Base-by-base conservation (phyloP, 1,139 yeast species). In the Sugiyamaella paludigena region DNA sequence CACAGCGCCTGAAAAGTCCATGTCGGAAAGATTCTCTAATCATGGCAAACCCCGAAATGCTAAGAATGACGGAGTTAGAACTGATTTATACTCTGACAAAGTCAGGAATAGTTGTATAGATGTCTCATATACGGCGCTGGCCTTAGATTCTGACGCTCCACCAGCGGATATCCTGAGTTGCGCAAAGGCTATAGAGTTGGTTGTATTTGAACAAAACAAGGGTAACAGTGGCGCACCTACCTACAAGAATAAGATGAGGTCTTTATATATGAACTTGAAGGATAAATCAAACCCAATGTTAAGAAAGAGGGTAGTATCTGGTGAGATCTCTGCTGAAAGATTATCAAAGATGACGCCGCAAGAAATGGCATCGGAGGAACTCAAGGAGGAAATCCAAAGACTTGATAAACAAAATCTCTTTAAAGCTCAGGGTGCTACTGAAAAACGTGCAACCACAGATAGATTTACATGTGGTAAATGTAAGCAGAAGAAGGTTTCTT, bases 341-440 rank as follows among this genome's bases (percentile, higher is more conserved):
- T 79, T 92, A 58, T 84, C 85, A 48, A 78, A 71, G 38, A 91
- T 94, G 95, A 74, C 83, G 32, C 95, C 97, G 8, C 88, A 84
- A 63, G 98, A 92, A 58, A 78, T 92, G 83, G 98, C 98, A 0
- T 95, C 97, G 2, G 76, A 71, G 44, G 97, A 88, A 63, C 78
- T 92, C 58, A 87, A 86, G 70, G 80, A 85, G 66, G 95, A 89
- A 65, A 77, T 91, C 58, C 94, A 89, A 62, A 83, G 86, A 61
- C 78, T 92, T 60, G 88, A 87, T 64, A 85, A 87, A 65, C 85
- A 87, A 67, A 94, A 94, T 69, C 75, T 92, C 65, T 91, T 87
- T 70, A 95, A 92, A 66, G 98, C 98, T 2, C 97, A 88, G 70
- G 97, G 97, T 58, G 98, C 98, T n/a, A 89, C 88, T 8, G 95